These are phyloP conservation scores for Cyanidioschyzon merolae DNA, from an alignment of 23 red algal genomes.

Conservation along the genomic window DNA sequence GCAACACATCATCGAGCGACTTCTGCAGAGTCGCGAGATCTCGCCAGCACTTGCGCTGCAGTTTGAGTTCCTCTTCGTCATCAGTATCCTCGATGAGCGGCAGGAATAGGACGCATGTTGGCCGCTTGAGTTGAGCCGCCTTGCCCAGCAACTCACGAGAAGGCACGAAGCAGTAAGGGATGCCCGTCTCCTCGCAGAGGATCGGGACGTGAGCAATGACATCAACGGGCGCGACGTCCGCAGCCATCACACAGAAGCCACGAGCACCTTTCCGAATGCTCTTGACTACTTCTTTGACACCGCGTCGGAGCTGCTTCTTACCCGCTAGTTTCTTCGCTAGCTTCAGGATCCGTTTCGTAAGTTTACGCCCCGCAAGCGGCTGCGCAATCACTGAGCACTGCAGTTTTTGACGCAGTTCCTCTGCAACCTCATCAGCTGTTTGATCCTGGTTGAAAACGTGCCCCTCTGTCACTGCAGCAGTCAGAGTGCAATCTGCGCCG, in stretches of 20 bases:
- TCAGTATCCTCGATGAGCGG: constrained; percentile 36
- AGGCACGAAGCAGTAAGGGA: constrained; percentile 74
- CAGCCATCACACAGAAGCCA: constrained; percentile 58
- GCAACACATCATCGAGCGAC: no score
- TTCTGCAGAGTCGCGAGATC: neutral
- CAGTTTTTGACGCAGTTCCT: neutral
- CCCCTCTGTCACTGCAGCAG: neutral
- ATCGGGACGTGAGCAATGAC: constrained; percentile 80
- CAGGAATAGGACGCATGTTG: constrained; percentile 72
- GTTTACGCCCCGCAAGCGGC: constrained; percentile 46
- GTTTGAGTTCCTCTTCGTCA: constrained; percentile 16
- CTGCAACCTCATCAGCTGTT: neutral
- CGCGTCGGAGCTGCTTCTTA: constrained; percentile 48
- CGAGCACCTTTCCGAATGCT: constrained; percentile 45
- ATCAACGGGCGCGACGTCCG: constrained; percentile 80
- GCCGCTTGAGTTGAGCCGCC: constrained; percentile 65
- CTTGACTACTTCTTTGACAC: constrained; percentile 86
- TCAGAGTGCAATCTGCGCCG: neutral
- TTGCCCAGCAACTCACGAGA: constrained; percentile 53
- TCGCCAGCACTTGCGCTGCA: neutral
- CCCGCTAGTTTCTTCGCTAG: constrained; percentile 50
- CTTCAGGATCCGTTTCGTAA: constrained; percentile 79
- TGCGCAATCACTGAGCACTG: constrained; percentile 1
- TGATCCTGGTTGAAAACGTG: neutral
- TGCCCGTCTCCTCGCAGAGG: constrained; percentile 68